Evolutionary conservation across 768 basidiomycete species (phyloP).

Genomic region (Arthromyces matolae): DNA sequence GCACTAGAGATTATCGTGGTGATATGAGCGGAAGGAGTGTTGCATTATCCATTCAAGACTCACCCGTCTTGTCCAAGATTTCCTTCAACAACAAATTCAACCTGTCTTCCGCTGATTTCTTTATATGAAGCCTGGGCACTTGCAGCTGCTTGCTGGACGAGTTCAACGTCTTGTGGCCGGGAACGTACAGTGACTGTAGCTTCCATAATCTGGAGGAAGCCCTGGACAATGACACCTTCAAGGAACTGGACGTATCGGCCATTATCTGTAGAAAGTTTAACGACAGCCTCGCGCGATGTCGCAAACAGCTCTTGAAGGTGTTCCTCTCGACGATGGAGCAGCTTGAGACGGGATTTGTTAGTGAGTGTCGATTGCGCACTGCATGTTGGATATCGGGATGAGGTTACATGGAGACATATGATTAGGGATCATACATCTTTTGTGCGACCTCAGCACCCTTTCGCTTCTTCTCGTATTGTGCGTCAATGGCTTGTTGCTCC

Average conservation of each 20-base stretch:
- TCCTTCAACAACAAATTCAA: conserved; percentile 57
- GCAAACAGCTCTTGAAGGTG: conserved; percentile 86
- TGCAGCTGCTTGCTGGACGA: conserved; percentile 60
- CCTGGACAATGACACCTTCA: conserved; percentile 81
- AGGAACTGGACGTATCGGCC: conserved; percentile 78
- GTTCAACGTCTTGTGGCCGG: conserved; percentile 62
- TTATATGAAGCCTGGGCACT: conserved; percentile 65
- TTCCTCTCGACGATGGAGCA: conserved; percentile 90
- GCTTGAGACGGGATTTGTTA: conserved; percentile 89
- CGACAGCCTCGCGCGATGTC: conserved; percentile 59
- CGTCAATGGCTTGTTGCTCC: conserved; percentile 92
- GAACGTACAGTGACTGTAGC: conserved; percentile 60
- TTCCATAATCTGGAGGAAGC: conserved; percentile 80
- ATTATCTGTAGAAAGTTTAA: conserved; percentile 59
- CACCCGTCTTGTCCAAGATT: conserved; percentile 67
- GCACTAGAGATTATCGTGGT: conserved; percentile 45
- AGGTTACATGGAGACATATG: conserved; percentile 2
- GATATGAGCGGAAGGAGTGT: not conserved
- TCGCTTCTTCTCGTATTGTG: conserved; percentile 91
- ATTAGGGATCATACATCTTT: conserved; percentile 71
- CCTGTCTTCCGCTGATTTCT: conserved; percentile 69
- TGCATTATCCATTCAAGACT: conserved; percentile 21
- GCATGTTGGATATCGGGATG: not conserved
- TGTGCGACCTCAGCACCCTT: conserved; percentile 92
- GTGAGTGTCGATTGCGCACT: conserved; percentile 95